These are phyloP conservation scores for Myxozyma melibiosi DNA, from an alignment of 805 yeast genomes.

Conservation along the genomic window DNA sequence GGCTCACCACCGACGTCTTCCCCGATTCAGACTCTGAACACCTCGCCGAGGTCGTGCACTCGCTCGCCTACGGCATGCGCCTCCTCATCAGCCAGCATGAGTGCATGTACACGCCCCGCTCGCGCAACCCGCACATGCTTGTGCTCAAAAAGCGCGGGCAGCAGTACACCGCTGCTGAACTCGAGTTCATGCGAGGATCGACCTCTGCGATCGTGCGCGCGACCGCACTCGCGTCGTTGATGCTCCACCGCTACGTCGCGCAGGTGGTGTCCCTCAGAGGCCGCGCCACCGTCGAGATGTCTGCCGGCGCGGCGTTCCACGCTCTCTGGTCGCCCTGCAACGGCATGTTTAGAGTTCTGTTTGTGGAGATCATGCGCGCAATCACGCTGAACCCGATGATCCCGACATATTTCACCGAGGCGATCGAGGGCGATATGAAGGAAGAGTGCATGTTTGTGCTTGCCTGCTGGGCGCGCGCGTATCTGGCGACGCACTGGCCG, in stretches of 20 bases:
- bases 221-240: background rate
- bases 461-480: constrained; percentile 17
- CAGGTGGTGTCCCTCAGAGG: background rate
- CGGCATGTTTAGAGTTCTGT: constrained; percentile 10
- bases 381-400: background rate
- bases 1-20: constrained; percentile 2
- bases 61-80: no score
- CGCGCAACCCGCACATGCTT: no score
- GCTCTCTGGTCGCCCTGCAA: constrained; percentile 23
- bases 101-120: no score
- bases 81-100: no score
- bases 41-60: no score
- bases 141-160: no score
- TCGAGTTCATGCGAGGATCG: background rate
- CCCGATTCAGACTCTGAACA: background rate
- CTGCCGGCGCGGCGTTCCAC: constrained; percentile 13
- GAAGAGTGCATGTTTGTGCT: constrained; percentile 2
- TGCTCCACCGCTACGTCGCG: background rate
- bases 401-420: background rate
- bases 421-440: constrained; percentile 4
- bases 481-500: constrained; percentile 19
- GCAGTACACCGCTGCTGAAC: no score
- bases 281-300: constrained; percentile 10
- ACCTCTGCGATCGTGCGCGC: background rate
- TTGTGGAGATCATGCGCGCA: constrained; percentile 4